phyloP scores from a whole-genome alignment of 148 eudicot species.

The Rhododendron molle region DNA sequence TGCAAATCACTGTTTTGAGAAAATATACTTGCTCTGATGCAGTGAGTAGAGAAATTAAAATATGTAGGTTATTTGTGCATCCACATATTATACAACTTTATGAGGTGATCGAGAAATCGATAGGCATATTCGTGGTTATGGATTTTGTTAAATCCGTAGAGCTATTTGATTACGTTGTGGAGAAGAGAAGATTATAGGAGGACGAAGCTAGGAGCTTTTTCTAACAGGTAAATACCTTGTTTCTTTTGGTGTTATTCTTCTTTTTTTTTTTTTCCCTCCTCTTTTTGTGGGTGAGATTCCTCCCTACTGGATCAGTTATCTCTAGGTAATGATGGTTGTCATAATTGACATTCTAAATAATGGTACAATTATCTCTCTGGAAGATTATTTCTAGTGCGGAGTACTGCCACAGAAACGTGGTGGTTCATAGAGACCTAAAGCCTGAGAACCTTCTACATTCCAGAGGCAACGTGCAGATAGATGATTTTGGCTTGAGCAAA shows the following conservation, averaged over 20 bases:
- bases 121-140: constrained; percentile 36
- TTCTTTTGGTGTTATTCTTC: neutral
- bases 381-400: constrained; percentile 39
- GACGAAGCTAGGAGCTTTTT: constrained; percentile 38
- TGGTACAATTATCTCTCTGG: neutral
- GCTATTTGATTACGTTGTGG: constrained; percentile 39
- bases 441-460: constrained; percentile 40
- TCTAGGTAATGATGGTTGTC: neutral
- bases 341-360: neutral
- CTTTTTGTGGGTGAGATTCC: neutral
- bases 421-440: constrained; percentile 43
- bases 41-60: constrained; percentile 43
- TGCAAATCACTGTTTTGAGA: constrained; percentile 1
- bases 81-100: constrained; percentile 37
- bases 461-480: constrained; percentile 30
- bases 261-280: neutral
- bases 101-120: constrained; percentile 36
- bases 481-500: constrained; percentile 38
- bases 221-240: constrained; percentile 25
- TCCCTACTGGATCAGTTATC: neutral
- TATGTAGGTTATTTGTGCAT: constrained; percentile 36
- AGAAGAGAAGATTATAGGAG: constrained; percentile 36
- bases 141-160: constrained; percentile 36
- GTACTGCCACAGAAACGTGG: constrained; percentile 38
- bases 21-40: constrained; percentile 11